phyloP scores from a whole-genome alignment of 768 basidiomycete genomes.

The Pleurotus tuoliensis region DNA sequence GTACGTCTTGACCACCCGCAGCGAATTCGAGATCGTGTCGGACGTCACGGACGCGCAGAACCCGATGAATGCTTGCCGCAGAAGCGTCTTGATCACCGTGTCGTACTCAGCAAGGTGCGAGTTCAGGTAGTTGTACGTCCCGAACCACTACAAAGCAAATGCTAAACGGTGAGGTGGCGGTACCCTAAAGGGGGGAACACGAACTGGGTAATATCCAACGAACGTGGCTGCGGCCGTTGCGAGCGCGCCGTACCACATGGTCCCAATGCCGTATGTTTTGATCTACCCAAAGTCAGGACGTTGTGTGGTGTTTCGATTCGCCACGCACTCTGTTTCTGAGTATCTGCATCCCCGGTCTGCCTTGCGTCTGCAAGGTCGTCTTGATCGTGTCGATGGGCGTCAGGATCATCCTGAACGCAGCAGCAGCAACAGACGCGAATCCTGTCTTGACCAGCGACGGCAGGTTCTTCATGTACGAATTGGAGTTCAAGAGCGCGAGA shows the following conservation, averaged over 20 bases:
- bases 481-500: conserved; percentile 76
- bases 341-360: conserved; percentile 62
- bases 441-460: conserved; percentile 69
- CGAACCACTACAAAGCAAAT: conserved; percentile 59
- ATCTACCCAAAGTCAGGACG: conserved; percentile 37
- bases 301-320: not conserved
- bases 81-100: conserved; percentile 52
- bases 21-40: conserved; percentile 82
- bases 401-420: conserved; percentile 84
- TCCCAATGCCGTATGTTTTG: conserved; percentile 68
- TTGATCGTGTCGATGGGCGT: conserved; percentile 94
- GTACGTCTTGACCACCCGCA: conserved; percentile 94
- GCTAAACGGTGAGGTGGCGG: not conserved
- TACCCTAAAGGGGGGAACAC: conserved; percentile 14
- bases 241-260: conserved; percentile 87
- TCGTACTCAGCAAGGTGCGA: conserved; percentile 54
- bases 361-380: conserved; percentile 94
- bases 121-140: conserved; percentile 80
- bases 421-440: conserved; percentile 76
- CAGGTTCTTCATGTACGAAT: conserved; percentile 63
- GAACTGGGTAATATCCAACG: conserved; percentile 84
- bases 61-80: conserved; percentile 86
- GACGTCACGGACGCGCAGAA: conserved; percentile 84
- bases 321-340: conserved; percentile 57
- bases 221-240: conserved; percentile 94